A percentile compares a stretch with the other conserved stretches of the same genome.
These are phyloP conservation scores for Trametes sanguinea DNA, from an alignment of 768 basidiomycete genomes.

Conservation along the genomic window DNA sequence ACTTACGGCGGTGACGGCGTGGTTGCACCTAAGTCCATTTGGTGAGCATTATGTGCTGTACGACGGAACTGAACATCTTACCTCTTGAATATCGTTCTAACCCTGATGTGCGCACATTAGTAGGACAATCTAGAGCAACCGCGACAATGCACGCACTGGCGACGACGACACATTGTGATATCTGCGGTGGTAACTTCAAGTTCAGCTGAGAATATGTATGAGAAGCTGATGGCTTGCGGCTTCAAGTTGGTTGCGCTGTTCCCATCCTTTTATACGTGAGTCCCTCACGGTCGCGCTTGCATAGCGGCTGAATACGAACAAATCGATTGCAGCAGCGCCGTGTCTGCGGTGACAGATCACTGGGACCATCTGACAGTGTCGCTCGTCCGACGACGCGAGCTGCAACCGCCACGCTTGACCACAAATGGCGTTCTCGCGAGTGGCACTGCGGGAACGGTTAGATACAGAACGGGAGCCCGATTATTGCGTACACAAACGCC, in stretches of 20 bases:
- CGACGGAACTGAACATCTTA: neutral
- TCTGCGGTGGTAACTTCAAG: neutral
- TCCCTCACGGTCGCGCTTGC: neutral
- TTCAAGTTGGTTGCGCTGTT: neutral
- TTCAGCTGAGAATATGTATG: no score
- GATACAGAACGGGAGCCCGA: neutral
- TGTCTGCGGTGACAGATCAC: neutral
- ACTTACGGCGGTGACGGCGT: slow-evolving; percentile 46
- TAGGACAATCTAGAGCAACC: neutral
- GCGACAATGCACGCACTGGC: slow-evolving; percentile 46
- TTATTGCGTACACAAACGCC: neutral
- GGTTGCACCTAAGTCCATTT: slow-evolving; percentile 42
- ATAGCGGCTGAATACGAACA: neutral
- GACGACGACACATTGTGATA: slow-evolving; percentile 50
- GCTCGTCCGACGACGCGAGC: neutral
- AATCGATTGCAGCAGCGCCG: neutral
- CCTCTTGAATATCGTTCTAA: slow-evolving; percentile 46
- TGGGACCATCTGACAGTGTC: neutral
- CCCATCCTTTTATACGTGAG: slow-evolving; percentile 11
- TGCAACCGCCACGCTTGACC: slow-evolving; percentile 10
- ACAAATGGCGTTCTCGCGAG: slow-evolving; percentile 4
- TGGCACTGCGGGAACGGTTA: neutral
- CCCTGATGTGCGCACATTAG: slow-evolving; percentile 30
- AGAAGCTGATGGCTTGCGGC: neutral
- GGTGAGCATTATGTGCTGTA: neutral